Percentiles rank a stretch among this genome's conserved stretches.
phyloP scores from a whole-genome alignment of 139 green algal species.

The Chlamydomonas incerta region DNA sequence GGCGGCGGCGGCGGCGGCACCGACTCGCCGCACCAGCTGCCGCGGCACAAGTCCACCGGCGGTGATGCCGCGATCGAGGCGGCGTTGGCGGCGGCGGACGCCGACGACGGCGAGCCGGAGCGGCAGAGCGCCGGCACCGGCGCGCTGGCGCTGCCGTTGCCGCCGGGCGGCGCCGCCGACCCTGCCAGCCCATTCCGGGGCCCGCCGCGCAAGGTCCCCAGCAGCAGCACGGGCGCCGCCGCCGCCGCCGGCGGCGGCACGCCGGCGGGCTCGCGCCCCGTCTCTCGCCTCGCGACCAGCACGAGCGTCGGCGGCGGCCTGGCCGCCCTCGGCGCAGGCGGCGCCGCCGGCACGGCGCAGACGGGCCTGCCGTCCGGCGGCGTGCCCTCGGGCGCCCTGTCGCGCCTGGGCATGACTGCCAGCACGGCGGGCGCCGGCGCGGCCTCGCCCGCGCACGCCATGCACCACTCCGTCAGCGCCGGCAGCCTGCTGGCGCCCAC shows the following conservation, averaged over 20 bases:
- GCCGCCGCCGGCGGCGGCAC: too few relatives aligned
- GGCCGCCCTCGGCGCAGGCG: not conserved
- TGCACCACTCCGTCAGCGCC: not conserved
- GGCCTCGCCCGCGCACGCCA: not conserved
- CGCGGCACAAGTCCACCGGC: not conserved
- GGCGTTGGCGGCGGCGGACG: not conserved
- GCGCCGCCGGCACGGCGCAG: too few relatives aligned
- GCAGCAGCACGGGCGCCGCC: too few relatives aligned
- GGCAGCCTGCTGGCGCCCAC: not conserved
- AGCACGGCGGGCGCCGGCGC: not conserved
- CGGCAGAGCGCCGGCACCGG: not conserved
- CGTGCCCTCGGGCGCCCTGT: too few relatives aligned
- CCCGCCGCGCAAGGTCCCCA: too few relatives aligned
- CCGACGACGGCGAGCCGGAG: not conserved
- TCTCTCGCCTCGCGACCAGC: not conserved
- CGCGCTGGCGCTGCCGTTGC: not conserved
- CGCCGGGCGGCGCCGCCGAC: too few relatives aligned
- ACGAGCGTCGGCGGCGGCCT: not conserved
- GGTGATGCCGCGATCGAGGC: constrained; percentile 14
- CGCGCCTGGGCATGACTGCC: too few relatives aligned
- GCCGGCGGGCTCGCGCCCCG: not conserved
- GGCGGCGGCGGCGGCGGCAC: too few relatives aligned
- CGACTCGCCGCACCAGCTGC: too few relatives aligned
- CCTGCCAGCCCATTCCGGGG: too few relatives aligned
- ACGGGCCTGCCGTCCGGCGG: not conserved